A percentile compares a stretch with the other conserved stretches of the same genome.
phyloP scores from a whole-genome alignment of 2,329 filamentous ascomycete genomes.

The Parafenestella ontariensis region DNA sequence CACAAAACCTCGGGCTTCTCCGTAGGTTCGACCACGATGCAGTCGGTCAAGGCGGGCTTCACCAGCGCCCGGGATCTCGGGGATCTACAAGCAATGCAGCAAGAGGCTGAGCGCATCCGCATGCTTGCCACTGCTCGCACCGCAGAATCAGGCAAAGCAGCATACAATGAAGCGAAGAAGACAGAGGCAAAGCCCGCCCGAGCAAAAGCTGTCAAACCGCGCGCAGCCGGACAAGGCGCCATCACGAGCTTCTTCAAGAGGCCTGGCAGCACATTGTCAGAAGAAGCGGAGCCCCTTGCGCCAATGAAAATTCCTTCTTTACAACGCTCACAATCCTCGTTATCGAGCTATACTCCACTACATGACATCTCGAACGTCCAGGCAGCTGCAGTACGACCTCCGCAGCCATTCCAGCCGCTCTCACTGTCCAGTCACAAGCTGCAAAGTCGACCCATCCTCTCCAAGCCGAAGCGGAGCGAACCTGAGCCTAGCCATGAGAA shows the following conservation, averaged over 20 bases:
- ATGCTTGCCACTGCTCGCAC: slow-evolving; percentile 31
- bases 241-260: slow-evolving; percentile 62
- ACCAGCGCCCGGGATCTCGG: slow-evolving; percentile 46
- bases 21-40: slow-evolving; percentile 31
- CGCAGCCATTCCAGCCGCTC: slow-evolving; percentile 30
- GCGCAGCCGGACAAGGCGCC: slow-evolving; percentile 57
- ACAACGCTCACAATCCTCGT: slow-evolving; percentile 29
- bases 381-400: slow-evolving; percentile 4
- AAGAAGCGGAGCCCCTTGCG: slow-evolving; percentile 15
- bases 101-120: slow-evolving; percentile 43
- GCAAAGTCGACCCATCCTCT: slow-evolving; percentile 42
- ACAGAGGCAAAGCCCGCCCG: slow-evolving; percentile 23
- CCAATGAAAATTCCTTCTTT: slow-evolving; percentile 11
- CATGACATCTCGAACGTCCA: slow-evolving; percentile 45
- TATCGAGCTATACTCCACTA: slow-evolving; percentile 27
- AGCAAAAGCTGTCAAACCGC: slow-evolving; percentile 41
- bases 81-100: slow-evolving; percentile 48
- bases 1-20: slow-evolving; percentile 37
- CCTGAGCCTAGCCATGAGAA: slow-evolving; percentile 30
- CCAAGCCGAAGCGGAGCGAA: slow-evolving; percentile 34
- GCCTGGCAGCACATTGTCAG: slow-evolving; percentile 25
- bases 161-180: slow-evolving; percentile 38
- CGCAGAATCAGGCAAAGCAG: slow-evolving; percentile 22
- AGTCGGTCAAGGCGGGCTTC: slow-evolving; percentile 38
- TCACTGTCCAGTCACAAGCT: slow-evolving; percentile 40